Base-by-base conservation (phyloP, 306 rosid genomes). In the Malus orientalis region DNA sequence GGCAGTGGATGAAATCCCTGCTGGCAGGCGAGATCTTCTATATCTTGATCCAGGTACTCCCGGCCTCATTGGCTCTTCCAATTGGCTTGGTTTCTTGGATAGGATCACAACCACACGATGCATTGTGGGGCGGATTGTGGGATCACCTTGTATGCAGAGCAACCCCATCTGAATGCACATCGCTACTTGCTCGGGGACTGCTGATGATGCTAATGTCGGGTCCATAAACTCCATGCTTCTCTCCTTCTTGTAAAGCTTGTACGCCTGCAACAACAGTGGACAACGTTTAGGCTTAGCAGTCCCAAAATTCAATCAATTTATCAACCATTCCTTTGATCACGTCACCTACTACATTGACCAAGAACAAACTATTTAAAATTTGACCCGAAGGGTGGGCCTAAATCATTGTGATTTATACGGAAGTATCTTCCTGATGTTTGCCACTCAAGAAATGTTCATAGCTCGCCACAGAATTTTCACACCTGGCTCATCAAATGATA, bases 181-280 rank as follows among this genome's bases (percentile, higher is more conserved):
- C 0, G 87, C 74, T 53, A 91, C 89, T 81, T 91, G 93, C 29
- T 92, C 99, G 0, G 77, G 70, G 40, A 11, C 83, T 33, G 85
- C 88, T 0, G 93, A 80, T 30, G 84, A 40, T 66, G 87, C 93
- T 47, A 95, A 66, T 19, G 81, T 5, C 1, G 92, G 60, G 74
- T 95, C 99, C 80, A 92, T 77, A 6, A 95, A 81, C 60, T 95
- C 99, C 82, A 89, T 51, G 82, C 93, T 76, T 75, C 77, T 90
- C 44, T 93, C 93, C 82, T 87, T 95, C 88, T 87, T 95, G 91
- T 89, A 87, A 67, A 87, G 85, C 86, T 87, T 92, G 89, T 92
- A 95, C 77, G 96, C 87, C 99, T 95, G 75, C 66, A 66, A 14
- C 53, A 55, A 63, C n/a, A 18, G 57, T 19, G 8, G 45, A 25